Base-by-base conservation (phyloP, 352 stramenopile species). In the Pythium oligandrum region DNA sequence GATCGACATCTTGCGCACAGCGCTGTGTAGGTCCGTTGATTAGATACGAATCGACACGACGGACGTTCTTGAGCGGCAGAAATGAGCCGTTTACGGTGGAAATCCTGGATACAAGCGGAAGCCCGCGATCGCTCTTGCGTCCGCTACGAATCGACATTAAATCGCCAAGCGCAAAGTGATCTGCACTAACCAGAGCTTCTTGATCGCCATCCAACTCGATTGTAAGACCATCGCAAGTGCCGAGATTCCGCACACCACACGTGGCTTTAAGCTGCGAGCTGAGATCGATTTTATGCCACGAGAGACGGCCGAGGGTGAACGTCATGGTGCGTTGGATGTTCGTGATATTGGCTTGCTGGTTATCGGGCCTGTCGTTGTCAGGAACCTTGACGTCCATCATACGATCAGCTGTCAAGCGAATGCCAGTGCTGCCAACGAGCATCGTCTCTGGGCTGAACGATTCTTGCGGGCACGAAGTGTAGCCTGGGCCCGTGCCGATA, bases 1-100 rank as follows among this genome's bases (percentile, higher is more conserved):
- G 10, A 34, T 64, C 57, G 6, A 64, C 4, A 11, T 59, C 51
- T 3, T 38, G 51, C 8, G 57, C 46, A 26, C 57, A 64, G 36
- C 43, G 57, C 57, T 44, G 40, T n/a, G 47, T 11, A 33, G 33
- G 10, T 31, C 12, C 7, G 26, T 33, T 12, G 12, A 38, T 37
- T 9, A n/a, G 17, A 26, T 26, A 26, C 17, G 17, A 26, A 26
- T 26, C 17, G 17, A 55, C 46, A 2, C 57, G 40, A 10, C 45
- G 34, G 40, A 64, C 17, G 10, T 59, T 59, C 1, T 39, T 33
- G 1, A 59, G 31, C 17, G 57, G 45, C 12, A 64, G 36, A n/a
- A 56, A 59, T 10, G 46, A 35, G 2, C 51, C 51, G 6, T 35
- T 26, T 26, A 26, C 17, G 17, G 17, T 26, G 17, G 17, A 26